phyloP scores from a whole-genome alignment of 306 rosid species.

The Pyrus betulifolia region DNA sequence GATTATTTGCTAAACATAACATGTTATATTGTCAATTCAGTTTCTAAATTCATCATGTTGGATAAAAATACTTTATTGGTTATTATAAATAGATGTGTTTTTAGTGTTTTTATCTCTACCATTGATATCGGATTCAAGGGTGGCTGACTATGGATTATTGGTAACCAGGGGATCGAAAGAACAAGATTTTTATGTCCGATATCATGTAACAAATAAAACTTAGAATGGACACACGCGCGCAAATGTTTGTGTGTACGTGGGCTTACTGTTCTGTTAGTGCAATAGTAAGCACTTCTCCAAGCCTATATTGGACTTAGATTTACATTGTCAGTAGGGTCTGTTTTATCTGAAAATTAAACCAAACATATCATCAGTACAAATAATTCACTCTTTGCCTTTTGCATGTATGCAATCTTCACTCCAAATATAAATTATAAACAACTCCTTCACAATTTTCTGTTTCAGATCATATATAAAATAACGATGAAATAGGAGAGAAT shows the following conservation, averaged over 20 bases:
- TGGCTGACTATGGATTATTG: too few relatives aligned
- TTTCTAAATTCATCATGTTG: too few relatives aligned
- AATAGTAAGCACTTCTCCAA: constrained; percentile 50
- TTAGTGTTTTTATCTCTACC: too few relatives aligned
- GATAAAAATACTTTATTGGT: too few relatives aligned
- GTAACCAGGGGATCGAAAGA: too few relatives aligned
- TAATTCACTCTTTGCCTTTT: not conserved
- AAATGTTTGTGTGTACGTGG: not conserved
- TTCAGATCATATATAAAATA: not conserved
- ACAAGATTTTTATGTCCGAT: too few relatives aligned
- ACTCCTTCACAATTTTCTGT: not conserved
- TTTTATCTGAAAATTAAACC: constrained; percentile 17
- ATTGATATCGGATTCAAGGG: too few relatives aligned
- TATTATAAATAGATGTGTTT: too few relatives aligned
- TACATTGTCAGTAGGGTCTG: constrained; percentile 23
- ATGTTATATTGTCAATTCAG: too few relatives aligned
- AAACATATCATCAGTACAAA: not conserved
- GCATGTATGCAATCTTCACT: not conserved
- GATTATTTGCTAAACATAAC: too few relatives aligned
- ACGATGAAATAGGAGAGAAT: not conserved
- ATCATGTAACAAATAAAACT: not conserved
- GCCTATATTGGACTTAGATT: constrained; percentile 30
- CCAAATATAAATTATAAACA: not conserved
- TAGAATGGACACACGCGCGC: not conserved
- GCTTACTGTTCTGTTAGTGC: constrained; percentile 29